These are phyloP conservation scores for Colletotrichum destructivum DNA, from an alignment of 2,329 filamentous ascomycete species.

Conservation along the genomic window DNA sequence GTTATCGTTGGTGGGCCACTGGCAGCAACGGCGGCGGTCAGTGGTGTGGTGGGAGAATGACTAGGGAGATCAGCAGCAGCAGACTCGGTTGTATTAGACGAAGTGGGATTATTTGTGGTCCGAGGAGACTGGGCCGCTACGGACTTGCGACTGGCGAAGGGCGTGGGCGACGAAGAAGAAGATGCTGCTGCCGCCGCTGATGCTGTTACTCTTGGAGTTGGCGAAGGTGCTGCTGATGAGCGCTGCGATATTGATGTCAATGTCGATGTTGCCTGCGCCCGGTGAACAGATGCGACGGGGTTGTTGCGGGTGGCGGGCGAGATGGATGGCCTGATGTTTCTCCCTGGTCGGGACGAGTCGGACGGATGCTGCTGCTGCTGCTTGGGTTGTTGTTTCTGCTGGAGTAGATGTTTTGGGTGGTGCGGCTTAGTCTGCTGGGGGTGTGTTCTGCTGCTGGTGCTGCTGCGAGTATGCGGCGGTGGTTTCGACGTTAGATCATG, in stretches of 20 bases:
- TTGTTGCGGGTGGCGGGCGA: conserved; percentile 34
- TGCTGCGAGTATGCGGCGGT: not conserved
- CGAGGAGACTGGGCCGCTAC: conserved; percentile 27
- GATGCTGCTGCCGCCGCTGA: conserved; percentile 1
- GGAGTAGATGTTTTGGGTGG: conserved; percentile 23
- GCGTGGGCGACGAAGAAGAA: conserved; percentile 50
- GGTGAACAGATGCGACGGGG: conserved; percentile 16
- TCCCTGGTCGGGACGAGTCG: conserved; percentile 35
- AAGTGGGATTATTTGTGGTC: conserved; percentile 34
- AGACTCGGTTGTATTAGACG: conserved; percentile 17
- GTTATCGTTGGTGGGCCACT: conserved; percentile 40
- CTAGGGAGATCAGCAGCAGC: conserved; percentile 16
- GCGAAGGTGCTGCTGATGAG: not conserved
- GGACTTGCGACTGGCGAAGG: conserved; percentile 21
- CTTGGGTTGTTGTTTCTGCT: conserved; percentile 7
- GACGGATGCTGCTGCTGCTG: conserved; percentile 4
- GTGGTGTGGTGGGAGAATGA: not conserved
- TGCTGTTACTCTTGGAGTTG: too few relatives aligned
- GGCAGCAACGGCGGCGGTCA: conserved; percentile 23
- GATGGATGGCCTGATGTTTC: conserved; percentile 41
- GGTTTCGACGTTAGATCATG: conserved; percentile 6
- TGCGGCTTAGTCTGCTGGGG: conserved; percentile 12
- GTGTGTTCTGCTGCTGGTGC: not conserved
- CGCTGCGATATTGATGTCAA: conserved; percentile 9
- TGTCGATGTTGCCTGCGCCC: not conserved